Evolutionary conservation across 805 yeast genomes (phyloP), one percentile per base, ranked within the genome.

Genomic region (Starmerella bombicola): DNA sequence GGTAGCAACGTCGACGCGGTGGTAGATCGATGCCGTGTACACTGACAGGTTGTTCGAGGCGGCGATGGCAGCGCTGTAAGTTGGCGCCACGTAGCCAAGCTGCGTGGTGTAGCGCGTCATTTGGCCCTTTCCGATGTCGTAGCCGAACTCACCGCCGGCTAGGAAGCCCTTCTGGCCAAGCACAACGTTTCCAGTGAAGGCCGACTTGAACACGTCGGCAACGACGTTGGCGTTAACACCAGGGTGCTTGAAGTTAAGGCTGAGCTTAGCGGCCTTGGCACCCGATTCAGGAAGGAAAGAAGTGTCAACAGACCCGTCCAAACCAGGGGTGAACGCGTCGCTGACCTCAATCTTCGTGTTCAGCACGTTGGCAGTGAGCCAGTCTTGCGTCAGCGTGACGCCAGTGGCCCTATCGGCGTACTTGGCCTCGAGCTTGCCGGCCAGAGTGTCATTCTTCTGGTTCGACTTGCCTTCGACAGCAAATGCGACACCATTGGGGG

Each of bases 401-500:
- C 96, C 96, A 48, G 91, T 70, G 49, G 85, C 73, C 73, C 84
- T 84, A 76, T 91, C 98, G 48, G 81, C 67, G 72, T 79, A 82
- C 71, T 82, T 84, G 57, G 93, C 81, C 68, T 91, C 97, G 45
- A 91, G 68, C 59, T 80, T 75, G 55, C 94, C 93, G 49, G 86
- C 76, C 55, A 91, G 76, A 55, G 93, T 69, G 61, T 80, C 78
- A 60, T 77, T 82, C 67, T 75, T 76, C 57, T 76, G 73, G 57
- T 78, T 72, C 50, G 78, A 71, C 70, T 84, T 85, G 63, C 95
- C 95, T 72, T 83, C 84, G 61, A 84, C 82, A 58, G 91, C 74
- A 76, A 91, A 91, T 47, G 84, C 73, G 44, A 88, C 96, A 57
- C 96, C 96, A 64, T 85, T 88, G 63, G 95, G 94, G 56, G 98